Conservation (phyloP, 352 stramenopile species). For the Blastocystis sp. region DNA sequence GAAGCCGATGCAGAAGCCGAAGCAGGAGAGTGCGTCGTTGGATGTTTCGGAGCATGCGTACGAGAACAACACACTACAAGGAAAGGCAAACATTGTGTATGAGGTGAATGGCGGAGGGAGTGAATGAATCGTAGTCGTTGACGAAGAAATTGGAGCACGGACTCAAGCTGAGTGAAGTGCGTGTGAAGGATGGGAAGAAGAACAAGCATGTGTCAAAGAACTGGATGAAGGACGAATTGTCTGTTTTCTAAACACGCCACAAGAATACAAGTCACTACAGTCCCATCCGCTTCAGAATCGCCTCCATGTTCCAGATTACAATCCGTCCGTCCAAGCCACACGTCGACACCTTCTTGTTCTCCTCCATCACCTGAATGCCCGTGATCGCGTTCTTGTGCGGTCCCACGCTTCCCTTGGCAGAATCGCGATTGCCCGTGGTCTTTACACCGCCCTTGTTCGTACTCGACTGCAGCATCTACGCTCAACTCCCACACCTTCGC, state of each 20-base stretch:
- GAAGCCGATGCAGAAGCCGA: background rate
- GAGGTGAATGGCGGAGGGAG: background rate
- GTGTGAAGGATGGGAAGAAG: conserved; percentile 45
- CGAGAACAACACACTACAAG: conserved; percentile 38
- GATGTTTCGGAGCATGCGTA: conserved; percentile 18
- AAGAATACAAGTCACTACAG: conserved; percentile 26
- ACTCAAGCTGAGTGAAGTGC: conserved; percentile 58
- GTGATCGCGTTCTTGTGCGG: conserved; percentile 37
- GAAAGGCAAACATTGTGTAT: conserved; percentile 41
- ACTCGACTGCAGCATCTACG: conserved; percentile 57
- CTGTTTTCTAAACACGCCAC: background rate
- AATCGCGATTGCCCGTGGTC: background rate
- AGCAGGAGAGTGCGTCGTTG: background rate
- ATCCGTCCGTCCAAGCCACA: conserved; percentile 20
- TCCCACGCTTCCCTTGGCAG: background rate
- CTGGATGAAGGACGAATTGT: conserved; percentile 53
- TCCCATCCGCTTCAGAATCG: conserved; percentile 56
- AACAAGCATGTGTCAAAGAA: conserved; percentile 53
- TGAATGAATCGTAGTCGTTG: conserved; percentile 13
- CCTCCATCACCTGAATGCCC: conserved; percentile 1
- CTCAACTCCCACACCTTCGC: background rate
- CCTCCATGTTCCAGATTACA: conserved; percentile 41
- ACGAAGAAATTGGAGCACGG: conserved; percentile 37
- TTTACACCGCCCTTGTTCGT: background rate
- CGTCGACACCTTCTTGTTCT: background rate